Percentiles rank a stretch among this genome's conserved stretches.
Evolutionary conservation across 1,139 yeast genomes (phyloP).

Genomic region (Saccharomyces pastorianus): DNA sequence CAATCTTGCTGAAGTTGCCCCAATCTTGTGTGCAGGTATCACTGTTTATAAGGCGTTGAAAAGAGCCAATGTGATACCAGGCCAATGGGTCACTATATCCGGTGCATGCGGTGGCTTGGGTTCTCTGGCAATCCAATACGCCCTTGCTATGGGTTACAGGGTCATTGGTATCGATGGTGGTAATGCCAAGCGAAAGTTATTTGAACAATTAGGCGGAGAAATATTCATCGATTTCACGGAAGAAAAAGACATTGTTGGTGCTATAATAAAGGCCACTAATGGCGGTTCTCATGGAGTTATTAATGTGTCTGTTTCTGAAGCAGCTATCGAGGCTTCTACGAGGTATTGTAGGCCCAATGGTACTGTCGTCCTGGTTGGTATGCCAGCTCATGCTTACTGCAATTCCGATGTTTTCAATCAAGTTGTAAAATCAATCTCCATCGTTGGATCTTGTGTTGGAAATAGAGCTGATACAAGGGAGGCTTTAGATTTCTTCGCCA

Average conservation of each 20-base stretch:
- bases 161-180: constrained; percentile 74
- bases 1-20: constrained; percentile 68
- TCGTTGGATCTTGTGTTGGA: constrained; percentile 62
- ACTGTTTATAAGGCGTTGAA: constrained; percentile 79
- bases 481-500: constrained; percentile 56
- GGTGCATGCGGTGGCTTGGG: constrained; percentile 89
- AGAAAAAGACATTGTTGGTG: constrained; percentile 45
- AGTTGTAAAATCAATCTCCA: constrained; percentile 49
- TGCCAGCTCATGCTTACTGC: constrained; percentile 64
- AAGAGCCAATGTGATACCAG: constrained; percentile 56
- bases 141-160: constrained; percentile 73
- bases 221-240: constrained; percentile 56
- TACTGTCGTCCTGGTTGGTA: constrained; percentile 71
- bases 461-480: constrained; percentile 66
- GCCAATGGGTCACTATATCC: constrained; percentile 72
- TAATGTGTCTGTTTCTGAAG: constrained; percentile 71
- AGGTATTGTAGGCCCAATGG: constrained; percentile 67
- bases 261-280: constrained; percentile 48
- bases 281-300: constrained; percentile 79
- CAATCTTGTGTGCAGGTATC: constrained; percentile 77
- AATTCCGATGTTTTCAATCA: constrained; percentile 50
- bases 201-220: constrained; percentile 59
- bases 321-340: constrained; percentile 61
- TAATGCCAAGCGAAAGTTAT: constrained; percentile 50
- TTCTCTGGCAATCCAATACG: constrained; percentile 71